Base-by-base conservation (phyloP, 108 stramenopile genomes). In the Nannochloropsis salina region DNA sequence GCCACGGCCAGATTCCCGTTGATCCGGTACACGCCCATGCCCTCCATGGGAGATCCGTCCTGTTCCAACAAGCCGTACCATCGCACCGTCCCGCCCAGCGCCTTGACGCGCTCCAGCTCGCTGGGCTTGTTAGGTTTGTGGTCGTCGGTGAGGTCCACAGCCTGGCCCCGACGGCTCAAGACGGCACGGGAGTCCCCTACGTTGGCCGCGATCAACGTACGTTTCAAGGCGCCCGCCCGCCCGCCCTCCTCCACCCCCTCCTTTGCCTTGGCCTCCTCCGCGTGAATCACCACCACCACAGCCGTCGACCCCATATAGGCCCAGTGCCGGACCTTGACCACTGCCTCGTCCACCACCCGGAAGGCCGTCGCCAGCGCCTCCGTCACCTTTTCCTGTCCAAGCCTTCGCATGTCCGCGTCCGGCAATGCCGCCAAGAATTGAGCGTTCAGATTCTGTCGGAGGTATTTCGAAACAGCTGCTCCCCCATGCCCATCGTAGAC, bases 1-100 rank as follows among this genome's bases (percentile, higher is more conserved):
- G 97, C 95, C 18, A 98, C 85, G 44, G 97, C 95, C 42, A 98
- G 90, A 86, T 95, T 98, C 18, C 97, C 96, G 92, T 98, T 98
- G 80, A 98, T 94, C 41, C 97, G 84, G 88, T 95, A 96, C 6
- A 96, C 95, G 6, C 96, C 96, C 5, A 85, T 89, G n/a, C 92
- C 89, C 42, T 85, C 85, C 80, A 95, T 87, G 22, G 94, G 94
- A 11, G 80, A 9, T n/a, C 80, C 80, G 9, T 18, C 80, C 80
- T 31, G 22, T n/a, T 80, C 80, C 80, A 80, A 80, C 21, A 80
- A 22, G 8, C n/a, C 80, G 21, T 80, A 31, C 80, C 84, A 85
- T 3, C 41, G 3, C 18, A 85, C 84, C 10, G 20, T 85, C 11
- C 84, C 84, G 2, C 88, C 88, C 80, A 84, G n/a, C 42, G 84